Evolutionary conservation across 352 stramenopile species (phyloP), one percentile per base, ranked within the genome.

Genomic region (Phytopythium aichiense): DNA sequence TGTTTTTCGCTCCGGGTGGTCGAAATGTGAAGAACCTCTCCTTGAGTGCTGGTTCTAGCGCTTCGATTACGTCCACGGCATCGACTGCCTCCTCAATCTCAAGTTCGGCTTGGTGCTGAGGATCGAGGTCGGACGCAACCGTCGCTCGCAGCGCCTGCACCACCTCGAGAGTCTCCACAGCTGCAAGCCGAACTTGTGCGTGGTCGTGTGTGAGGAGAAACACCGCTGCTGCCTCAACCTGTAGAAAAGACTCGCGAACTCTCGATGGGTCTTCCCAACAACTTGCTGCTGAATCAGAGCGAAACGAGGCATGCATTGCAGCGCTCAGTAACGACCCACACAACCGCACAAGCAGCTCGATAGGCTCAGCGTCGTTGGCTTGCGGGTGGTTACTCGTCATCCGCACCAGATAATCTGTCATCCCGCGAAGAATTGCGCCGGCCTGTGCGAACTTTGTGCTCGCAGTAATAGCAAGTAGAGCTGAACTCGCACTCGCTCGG

Each of bases 381-480:
- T 50, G 66, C 20, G 57, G 55, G n/a, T 76, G 67, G 30, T 81
- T 68, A 50, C 73, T 65, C 0, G 77, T 72, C 53, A 86, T 72
- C 12, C 74, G 72, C 25, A 93, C 70, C 5, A 91, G 61, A 61
- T 79, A 89, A 50, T 90, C 78, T 8, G 79, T 87, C 18, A 93
- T 46, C 1, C 68, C 77, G 15, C 77, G 80, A 8, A 91, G 61
- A 11, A 92, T 69, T 2, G 60, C 49, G 2, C 56, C 62, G 22
- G 72, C 79, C 22, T 75, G 61, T 1, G 23, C 35, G n/a, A 53
- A 56, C 16, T 65, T 56, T 4, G 40, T 23, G 28, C 35, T 59
- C 7, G 25, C n/a, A 13, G 77, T 64, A 30, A 93, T 64, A 2
- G 65, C 56, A 15, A 76, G 65, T 5, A 93, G 59, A 7, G 71